Evolutionary conservation across 2,329 filamentous ascomycete species (phyloP), one percentile per base, ranked within the genome.

Genomic region (Fusarium miscanthi): DNA sequence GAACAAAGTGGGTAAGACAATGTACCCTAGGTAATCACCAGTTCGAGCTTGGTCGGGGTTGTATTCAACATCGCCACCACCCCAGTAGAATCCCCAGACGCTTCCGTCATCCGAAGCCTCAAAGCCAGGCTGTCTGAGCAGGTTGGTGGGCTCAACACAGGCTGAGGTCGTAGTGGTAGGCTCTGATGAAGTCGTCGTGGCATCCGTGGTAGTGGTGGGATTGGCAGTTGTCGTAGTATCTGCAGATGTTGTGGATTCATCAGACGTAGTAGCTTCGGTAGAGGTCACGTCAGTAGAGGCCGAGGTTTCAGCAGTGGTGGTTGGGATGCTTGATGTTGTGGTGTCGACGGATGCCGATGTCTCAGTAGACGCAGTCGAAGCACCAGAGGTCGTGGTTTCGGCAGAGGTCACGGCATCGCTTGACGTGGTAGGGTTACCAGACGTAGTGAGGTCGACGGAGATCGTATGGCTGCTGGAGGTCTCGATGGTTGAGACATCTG

Each of bases 41-140:
- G 8, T 59, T 16, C 60, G 63, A 40, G 63, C 31, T 1, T 40
- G 14, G 0, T 1, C 6, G 0, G 60, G 11, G 3, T 23, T 13
- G 3, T 3, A 2, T 1, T 30, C 17, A 33, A 66, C 6, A 12
- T 17, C 10, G 5, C 63, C 63, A 4, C 63, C 63, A 1, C 13
- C n/a, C 60, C 60, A 65, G 38, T 66, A 66, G 7, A 66, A 66
- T 40, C 63, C 63, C 63, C 63, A 66, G 0, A 27, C 40, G 1
- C 6, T 2, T 17, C 40, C 19, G 1, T 11, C 5, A 2, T 23
- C 8, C 1, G 60, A 23, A 4, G 19, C 0, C 12, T 66, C 63
- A 8, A 66, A 66, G 1, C 60, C 60, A 23, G 63, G 42, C 12
- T 33, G n/a, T 40, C 60, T 49, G 2, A 66, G 63, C 19, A 66